Conservation (phyloP, 2,329 filamentous ascomycete genomes). For the Monilinia fructicola region DNA sequence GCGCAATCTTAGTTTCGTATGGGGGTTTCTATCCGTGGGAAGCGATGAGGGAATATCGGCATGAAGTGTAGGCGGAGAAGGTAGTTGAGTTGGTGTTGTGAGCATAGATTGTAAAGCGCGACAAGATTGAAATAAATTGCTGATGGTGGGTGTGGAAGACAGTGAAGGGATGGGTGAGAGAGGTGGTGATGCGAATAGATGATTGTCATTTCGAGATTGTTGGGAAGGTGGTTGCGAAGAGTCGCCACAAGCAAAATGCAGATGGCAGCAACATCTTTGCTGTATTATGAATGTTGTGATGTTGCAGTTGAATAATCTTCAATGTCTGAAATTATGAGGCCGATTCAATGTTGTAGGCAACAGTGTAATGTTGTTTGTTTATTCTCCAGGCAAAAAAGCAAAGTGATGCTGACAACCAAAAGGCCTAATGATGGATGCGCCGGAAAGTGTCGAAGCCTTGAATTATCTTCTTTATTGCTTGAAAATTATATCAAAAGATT, state of each 20-base stretch:
- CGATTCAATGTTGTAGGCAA: constrained; percentile 10
- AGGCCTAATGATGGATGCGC: constrained; percentile 28
- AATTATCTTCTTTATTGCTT: not conserved
- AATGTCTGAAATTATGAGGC: not conserved
- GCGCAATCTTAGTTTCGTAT: constrained; percentile 56
- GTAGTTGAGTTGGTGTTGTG: constrained; percentile 47
- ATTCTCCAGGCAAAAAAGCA: constrained; percentile 12
- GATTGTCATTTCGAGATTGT: constrained; percentile 42
- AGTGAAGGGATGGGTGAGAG: constrained; percentile 49
- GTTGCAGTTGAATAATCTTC: not conserved
- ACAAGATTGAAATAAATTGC: constrained; percentile 59
- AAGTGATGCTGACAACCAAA: constrained; percentile 24
- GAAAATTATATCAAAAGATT: constrained; percentile 18
- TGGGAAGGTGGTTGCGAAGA: constrained; percentile 41
- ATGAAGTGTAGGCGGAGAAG: constrained; percentile 53
- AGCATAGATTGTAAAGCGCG: constrained; percentile 62
- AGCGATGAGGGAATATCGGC: constrained; percentile 31
- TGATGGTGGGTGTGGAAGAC: constrained; percentile 52
- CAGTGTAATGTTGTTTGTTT: not conserved
- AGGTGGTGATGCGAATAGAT: constrained; percentile 59
- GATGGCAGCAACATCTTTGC: constrained; percentile 58
- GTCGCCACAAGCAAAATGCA: constrained; percentile 55
- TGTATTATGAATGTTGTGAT: not conserved
- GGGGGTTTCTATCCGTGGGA: constrained; percentile 30
- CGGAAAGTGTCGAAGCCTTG: constrained; percentile 30